phyloP scores from a whole-genome alignment of 352 stramenopile species.

The Pythium guiyangense region DNA sequence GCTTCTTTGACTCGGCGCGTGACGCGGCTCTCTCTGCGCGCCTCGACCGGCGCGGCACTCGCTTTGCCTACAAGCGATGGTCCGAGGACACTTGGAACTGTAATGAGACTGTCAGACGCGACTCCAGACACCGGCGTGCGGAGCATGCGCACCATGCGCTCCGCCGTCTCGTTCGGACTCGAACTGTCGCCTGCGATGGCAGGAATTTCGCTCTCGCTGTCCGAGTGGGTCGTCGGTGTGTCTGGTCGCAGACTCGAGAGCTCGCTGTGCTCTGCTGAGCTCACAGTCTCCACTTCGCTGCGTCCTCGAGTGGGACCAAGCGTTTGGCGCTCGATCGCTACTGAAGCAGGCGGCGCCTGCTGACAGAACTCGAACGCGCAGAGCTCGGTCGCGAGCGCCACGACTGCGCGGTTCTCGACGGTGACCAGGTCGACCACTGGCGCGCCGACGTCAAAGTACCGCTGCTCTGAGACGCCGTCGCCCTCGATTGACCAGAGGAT shows the following conservation, averaged over 20 bases:
- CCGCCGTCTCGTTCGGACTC: background rate
- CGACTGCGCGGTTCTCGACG: slow-evolving; percentile 19
- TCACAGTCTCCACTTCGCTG: background rate
- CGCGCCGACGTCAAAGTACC: slow-evolving; percentile 57
- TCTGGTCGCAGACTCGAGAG: slow-evolving; percentile 3
- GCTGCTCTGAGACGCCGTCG: slow-evolving; percentile 33
- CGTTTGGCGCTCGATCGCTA: too few relatives aligned
- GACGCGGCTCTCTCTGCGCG: too few relatives aligned
- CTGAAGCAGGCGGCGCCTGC: background rate
- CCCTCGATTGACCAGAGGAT: slow-evolving; percentile 43
- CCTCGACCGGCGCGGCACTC: background rate
- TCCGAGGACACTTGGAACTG: background rate
- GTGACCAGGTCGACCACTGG: slow-evolving; percentile 43
- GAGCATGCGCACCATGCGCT: slow-evolving; percentile 2
- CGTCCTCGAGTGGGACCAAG: background rate
- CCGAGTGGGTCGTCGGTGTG: slow-evolving; percentile 10
- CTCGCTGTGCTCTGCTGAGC: background rate
- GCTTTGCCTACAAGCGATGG: background rate
- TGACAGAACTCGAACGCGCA: slow-evolving; percentile 17
- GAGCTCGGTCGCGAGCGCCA: slow-evolving; percentile 35
- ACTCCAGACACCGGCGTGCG: too few relatives aligned
- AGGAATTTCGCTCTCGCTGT: background rate
- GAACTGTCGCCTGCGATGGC: too few relatives aligned
- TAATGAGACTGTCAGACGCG: slow-evolving; percentile 9
- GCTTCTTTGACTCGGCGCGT: slow-evolving; percentile 4